Percentiles rank a stretch among this genome's conserved stretches.
phyloP scores from a whole-genome alignment of 192 early-diverging fungal genomes.

The Chytriomyces hyalinus region DNA sequence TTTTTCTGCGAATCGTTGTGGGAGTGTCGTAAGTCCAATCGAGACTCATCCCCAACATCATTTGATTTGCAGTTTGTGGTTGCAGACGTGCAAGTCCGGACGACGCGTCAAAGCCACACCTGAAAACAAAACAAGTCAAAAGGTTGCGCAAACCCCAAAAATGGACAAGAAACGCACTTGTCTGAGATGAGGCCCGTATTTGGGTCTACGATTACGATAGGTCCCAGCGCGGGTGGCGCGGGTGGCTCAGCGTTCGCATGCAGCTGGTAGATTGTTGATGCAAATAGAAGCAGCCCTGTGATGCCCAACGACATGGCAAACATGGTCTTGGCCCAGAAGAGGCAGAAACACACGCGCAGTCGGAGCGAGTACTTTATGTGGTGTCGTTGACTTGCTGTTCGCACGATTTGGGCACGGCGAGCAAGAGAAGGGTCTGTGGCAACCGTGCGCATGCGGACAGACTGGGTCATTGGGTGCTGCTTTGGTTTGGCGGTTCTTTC shows the following conservation, averaged over 20 bases:
- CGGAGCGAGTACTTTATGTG: background rate
- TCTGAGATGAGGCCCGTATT: background rate
- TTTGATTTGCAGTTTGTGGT: background rate
- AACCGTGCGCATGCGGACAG: too few species aligned
- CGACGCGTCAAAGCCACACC: slow-evolving; percentile 6
- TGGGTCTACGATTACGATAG: background rate
- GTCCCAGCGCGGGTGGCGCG: too few species aligned
- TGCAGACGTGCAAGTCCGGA: slow-evolving; percentile 28
- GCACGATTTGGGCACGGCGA: too few species aligned
- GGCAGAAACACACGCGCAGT: slow-evolving; percentile 7
- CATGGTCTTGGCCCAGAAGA: slow-evolving; percentile 32
- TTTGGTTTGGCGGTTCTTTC: too few species aligned
- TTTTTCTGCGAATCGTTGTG: background rate
- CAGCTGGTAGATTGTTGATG: slow-evolving; percentile 21
- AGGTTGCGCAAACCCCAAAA: too few species aligned
- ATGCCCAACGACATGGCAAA: slow-evolving; percentile 6
- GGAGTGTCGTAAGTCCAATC: slow-evolving; percentile 36
- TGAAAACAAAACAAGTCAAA: too few species aligned
- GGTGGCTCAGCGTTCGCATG: background rate
- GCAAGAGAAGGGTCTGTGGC: too few species aligned
- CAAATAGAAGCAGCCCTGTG: slow-evolving; percentile 11
- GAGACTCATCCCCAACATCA: slow-evolving; percentile 36
- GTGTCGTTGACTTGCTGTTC: too few species aligned
- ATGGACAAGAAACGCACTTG: too few species aligned
- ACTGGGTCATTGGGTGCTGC: too few species aligned